Evolutionary conservation across 192 early-diverging fungal genomes (phyloP).

Genomic region (Umbelopsis sp.): DNA sequence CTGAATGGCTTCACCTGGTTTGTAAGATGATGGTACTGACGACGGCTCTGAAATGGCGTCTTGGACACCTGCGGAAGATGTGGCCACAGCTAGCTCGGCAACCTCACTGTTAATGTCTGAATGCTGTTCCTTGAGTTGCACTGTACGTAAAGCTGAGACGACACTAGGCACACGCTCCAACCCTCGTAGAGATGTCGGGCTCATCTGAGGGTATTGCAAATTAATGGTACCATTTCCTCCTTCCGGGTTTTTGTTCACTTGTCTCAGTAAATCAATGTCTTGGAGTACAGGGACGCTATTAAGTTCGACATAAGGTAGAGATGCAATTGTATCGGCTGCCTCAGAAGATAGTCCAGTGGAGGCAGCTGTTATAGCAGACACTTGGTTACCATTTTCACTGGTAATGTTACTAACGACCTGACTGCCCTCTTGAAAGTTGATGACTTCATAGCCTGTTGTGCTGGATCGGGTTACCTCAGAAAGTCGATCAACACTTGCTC

Average conservation of each 20-base stretch:
- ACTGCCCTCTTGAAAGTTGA: background rate
- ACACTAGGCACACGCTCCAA: conserved; percentile 9
- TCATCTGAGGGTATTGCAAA: background rate
- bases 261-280: conserved; percentile 1
- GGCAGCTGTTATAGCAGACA: background rate
- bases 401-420: no score
- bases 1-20: background rate
- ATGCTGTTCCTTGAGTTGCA: background rate
- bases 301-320: background rate
- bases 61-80: background rate
- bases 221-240: background rate
- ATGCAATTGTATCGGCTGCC: conserved; percentile 2
- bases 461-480: background rate
- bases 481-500: conserved; percentile 29
- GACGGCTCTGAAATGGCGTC: background rate
- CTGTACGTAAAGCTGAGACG: background rate
- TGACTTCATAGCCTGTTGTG: background rate
- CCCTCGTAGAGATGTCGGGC: background rate
- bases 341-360: background rate
- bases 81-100: background rate
- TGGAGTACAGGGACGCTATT: background rate
- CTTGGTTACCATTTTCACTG: background rate
- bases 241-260: background rate
- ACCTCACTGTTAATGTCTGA: background rate
- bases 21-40: background rate